phyloP scores from a whole-genome alignment of 768 basidiomycete genomes.

The Termitomyces sp. region DNA sequence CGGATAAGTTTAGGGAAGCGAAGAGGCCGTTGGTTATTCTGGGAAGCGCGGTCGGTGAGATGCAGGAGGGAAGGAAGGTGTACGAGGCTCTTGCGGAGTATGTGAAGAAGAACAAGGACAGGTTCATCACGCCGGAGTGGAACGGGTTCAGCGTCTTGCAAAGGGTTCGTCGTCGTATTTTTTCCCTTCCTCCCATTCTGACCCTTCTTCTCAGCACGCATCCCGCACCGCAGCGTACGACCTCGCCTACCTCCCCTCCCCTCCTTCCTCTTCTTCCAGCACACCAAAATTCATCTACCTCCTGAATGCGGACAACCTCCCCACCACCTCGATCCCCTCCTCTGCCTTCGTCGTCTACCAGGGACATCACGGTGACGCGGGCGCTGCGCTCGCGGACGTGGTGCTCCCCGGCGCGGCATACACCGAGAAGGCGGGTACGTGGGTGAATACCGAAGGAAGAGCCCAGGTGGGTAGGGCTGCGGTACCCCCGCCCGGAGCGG shows the following conservation, averaged over 20 bases:
- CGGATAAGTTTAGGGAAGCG: constrained; percentile 62
- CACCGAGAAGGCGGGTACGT: constrained; percentile 85
- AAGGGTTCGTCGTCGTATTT: constrained; percentile 47
- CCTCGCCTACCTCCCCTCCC: constrained; percentile 74
- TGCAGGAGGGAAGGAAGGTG: constrained; percentile 76
- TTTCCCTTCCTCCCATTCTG: background rate
- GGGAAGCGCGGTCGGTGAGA: constrained; percentile 83
- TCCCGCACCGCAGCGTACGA: constrained; percentile 95
- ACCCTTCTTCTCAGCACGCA: constrained; percentile 53
- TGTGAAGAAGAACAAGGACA: constrained; percentile 73
- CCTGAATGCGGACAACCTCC: constrained; percentile 92
- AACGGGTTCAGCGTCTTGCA: constrained; percentile 93
- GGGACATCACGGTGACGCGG: constrained; percentile 96
- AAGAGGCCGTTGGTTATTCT: constrained; percentile 92
- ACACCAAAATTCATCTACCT: constrained; percentile 96
- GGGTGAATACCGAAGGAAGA: constrained; percentile 97
- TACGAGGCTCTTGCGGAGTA: constrained; percentile 78
- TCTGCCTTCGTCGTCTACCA: constrained; percentile 98
- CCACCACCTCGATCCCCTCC: constrained; percentile 82
- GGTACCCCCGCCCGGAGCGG: constrained; percentile 91
- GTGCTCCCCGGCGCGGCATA: constrained; percentile 91
- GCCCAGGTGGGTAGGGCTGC: constrained; percentile 88
- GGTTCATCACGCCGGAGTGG: constrained; percentile 86
- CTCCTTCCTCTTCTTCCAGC: constrained; percentile 71
- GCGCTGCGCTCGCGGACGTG: constrained; percentile 96